Evolutionary conservation across 2,329 filamentous ascomycete species (phyloP).

Genomic region (Cordyceps pruinosa): DNA sequence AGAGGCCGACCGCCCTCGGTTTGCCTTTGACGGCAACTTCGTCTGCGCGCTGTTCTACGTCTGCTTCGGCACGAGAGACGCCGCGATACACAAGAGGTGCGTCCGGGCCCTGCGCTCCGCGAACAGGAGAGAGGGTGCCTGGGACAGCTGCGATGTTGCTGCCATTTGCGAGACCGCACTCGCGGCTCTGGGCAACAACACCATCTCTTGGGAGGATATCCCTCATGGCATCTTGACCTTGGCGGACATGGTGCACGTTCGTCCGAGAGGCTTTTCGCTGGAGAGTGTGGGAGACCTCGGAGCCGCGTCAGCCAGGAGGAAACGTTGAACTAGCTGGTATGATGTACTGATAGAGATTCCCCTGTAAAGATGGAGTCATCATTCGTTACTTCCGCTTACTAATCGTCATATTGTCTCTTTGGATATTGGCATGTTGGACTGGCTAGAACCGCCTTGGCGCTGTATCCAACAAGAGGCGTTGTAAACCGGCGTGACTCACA

Average conservation of each 20-base stretch:
- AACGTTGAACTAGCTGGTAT: no score
- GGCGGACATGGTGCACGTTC: neutral
- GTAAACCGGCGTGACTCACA: no score
- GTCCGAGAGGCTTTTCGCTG: neutral
- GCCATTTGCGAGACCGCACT: constrained; percentile 2
- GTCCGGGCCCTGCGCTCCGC: constrained; percentile 14
- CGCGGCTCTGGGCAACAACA: neutral
- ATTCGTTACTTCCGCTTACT: no score
- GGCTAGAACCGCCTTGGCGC: no score
- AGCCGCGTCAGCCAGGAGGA: neutral
- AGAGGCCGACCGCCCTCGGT: neutral
- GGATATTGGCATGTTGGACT: no score
- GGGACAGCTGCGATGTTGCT: constrained; percentile 20
- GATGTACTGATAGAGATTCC: no score
- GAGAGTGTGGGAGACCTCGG: neutral
- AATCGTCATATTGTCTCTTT: no score
- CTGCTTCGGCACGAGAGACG: neutral
- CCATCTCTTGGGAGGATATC: neutral
- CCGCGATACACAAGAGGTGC: constrained; percentile 8
- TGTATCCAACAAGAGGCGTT: no score
- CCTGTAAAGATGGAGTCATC: no score
- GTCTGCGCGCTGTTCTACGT: neutral
- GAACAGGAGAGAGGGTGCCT: constrained; percentile 17
- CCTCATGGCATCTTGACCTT: neutral
- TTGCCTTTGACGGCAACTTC: neutral